These are phyloP conservation scores for Eimeria falciformis DNA, from an alignment of 169 alveolate genomes.

Conservation along the genomic window DNA sequence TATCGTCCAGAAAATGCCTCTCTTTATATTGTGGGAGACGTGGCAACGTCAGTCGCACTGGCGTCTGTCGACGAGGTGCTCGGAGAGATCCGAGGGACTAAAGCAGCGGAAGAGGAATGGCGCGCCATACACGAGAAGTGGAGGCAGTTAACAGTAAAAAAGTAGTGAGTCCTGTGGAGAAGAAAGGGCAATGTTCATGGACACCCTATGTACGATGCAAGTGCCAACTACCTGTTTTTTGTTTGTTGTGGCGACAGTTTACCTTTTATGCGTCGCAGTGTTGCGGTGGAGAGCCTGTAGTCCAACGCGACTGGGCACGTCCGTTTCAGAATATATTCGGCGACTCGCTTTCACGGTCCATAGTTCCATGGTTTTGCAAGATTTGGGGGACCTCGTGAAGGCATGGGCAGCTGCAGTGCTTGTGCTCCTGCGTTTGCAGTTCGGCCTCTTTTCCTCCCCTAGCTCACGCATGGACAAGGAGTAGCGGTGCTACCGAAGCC, in stretches of 20 bases:
- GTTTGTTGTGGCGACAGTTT: too few relatives aligned
- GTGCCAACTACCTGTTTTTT: too few relatives aligned
- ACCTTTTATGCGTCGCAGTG: too few relatives aligned
- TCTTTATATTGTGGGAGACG: slow-evolving; percentile 83
- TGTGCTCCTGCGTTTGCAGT: slow-evolving; percentile 2
- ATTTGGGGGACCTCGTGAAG: too few relatives aligned
- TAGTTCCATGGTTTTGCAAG: too few relatives aligned
- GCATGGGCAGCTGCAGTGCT: not conserved
- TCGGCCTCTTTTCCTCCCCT: slow-evolving; percentile 57
- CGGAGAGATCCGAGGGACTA: slow-evolving; percentile 56
- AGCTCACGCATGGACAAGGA: slow-evolving; percentile 38
- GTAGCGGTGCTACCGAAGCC: not conserved
- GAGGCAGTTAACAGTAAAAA: slow-evolving; percentile 47
- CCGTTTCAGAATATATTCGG: too few relatives aligned
- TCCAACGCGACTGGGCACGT: too few relatives aligned
- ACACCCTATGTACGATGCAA: too few relatives aligned
- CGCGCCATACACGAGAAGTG: slow-evolving; percentile 12
- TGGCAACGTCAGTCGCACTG: slow-evolving; percentile 61
- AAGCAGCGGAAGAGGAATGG: slow-evolving; percentile 56
- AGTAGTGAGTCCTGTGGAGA: not conserved
- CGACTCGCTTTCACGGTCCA: too few relatives aligned
- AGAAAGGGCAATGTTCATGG: too few relatives aligned
- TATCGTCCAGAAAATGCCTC: slow-evolving; percentile 84
- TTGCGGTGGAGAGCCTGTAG: too few relatives aligned
- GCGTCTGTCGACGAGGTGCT: slow-evolving; percentile 44